phyloP scores from a whole-genome alignment of 1,139 yeast species.

The Arxiozyma telluris region DNA sequence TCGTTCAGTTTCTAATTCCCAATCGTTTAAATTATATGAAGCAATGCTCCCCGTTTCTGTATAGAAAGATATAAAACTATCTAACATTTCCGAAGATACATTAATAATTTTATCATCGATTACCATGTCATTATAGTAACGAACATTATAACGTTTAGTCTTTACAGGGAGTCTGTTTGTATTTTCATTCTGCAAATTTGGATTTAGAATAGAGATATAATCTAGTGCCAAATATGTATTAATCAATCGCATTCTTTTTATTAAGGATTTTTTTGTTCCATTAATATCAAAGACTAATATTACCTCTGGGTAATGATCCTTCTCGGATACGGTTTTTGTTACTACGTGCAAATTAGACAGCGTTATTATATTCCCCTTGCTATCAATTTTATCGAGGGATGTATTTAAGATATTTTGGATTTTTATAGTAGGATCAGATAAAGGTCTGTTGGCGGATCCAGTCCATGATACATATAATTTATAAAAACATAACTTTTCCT shows the following conservation, averaged over 20 bases:
- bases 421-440: conserved; percentile 27
- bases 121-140: conserved; percentile 12
- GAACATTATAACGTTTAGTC: conserved; percentile 16
- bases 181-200: conserved; percentile 7
- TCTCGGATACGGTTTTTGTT: conserved; percentile 26
- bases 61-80: conserved; percentile 24
- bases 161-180: conserved; percentile 8
- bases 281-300: conserved; percentile 21
- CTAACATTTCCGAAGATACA: conserved; percentile 24
- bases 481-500: conserved; percentile 23
- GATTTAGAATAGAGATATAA: conserved; percentile 16
- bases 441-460: conserved; percentile 16
- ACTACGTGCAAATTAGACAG: conserved; percentile 21
- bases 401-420: conserved; percentile 22
- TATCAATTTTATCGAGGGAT: conserved; percentile 19
- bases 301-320: conserved; percentile 25
- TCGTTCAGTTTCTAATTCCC: conserved; percentile 26
- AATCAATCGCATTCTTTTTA: conserved; percentile 20
- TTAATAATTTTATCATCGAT: conserved; percentile 18
- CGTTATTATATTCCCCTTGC: conserved; percentile 18
- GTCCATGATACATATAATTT: conserved; percentile 30
- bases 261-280: conserved; percentile 20
- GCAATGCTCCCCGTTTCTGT: conserved; percentile 23
- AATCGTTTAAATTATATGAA: conserved; percentile 24
- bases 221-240: conserved; percentile 14